Base-by-base conservation (phyloP, 192 early-diverging fungal species). In the Endogone sp. region DNA sequence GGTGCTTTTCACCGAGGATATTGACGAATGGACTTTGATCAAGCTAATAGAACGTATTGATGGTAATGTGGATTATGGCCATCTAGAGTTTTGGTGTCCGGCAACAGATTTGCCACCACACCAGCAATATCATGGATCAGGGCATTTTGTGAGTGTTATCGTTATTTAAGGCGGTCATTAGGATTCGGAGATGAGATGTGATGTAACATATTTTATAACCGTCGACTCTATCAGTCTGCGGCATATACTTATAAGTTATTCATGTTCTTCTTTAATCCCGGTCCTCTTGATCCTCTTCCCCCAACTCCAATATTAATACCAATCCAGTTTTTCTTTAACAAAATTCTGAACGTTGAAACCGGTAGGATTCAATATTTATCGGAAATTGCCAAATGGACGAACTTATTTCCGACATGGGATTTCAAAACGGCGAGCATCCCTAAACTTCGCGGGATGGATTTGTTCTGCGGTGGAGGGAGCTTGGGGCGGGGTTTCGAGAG, bases 381-480 rank as follows among this genome's bases (percentile, higher is more conserved):
- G 13, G 25, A 25, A 66, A 67, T 26, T 59, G 13, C 21, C 26
- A 67, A 11, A 65, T 66, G 30, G 28, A 60, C 28, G 65, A 21
- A 57, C n/a, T 24, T 26, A 31, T 25, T 59, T 24, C 9, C 4
- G 56, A 67, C 24, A 30, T 71, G 44, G 60, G 58, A 6, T 21
- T 63, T 9, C 55, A 49, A 49, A 49, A 49, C 37, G 9, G 37
- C 37, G 16, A 49, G 16, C 6, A 49, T 49, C 6, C 37, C 37
- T 49, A 49, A 49, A 49, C 37, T 49, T 16, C 37, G 37, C 16
- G 37, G 37, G 37, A 49, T 75, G 9, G 73, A 75, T 32, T 56
- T 75, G 25, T 75, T 70, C 60, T 75, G 73, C 49, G 73, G 73
- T 4, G 64, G 73, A 61, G 73, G 73, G 28, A 71, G 59, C 4